These are phyloP conservation scores for Kluyveromyces aestuarii DNA, from an alignment of 805 yeast species.

Conservation along the genomic window DNA sequence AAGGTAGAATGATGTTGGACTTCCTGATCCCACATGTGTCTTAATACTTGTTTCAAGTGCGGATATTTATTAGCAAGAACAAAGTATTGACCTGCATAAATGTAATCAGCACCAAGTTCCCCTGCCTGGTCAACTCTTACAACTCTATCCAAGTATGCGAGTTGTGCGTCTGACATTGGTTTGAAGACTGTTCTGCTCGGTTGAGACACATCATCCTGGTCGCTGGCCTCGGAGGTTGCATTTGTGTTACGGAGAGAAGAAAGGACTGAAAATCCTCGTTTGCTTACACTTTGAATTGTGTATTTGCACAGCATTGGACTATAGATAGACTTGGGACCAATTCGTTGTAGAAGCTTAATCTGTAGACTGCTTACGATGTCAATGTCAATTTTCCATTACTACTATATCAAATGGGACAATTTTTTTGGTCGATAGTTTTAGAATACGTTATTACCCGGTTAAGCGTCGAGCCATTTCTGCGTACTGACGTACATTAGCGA, in stretches of 20 bases:
- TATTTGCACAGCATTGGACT: neutral
- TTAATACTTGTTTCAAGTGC: constrained; percentile 64
- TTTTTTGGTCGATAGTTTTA: neutral
- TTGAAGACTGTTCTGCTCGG: constrained; percentile 10
- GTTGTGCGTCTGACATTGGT: constrained; percentile 41
- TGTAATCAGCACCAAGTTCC: constrained; percentile 90
- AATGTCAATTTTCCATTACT: too few relatives aligned
- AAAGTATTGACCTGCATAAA: constrained; percentile 82
- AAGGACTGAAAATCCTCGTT: neutral
- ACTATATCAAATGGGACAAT: neutral
- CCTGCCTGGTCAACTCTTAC: constrained; percentile 97
- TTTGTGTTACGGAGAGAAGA: neutral
- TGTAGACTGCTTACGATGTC: too few relatives aligned
- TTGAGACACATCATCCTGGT: neutral
- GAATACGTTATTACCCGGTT: neutral
- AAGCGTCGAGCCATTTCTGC: too few relatives aligned
- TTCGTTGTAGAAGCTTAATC: neutral
- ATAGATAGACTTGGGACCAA: neutral
- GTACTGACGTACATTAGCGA: too few relatives aligned
- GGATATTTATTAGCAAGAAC: constrained; percentile 67
- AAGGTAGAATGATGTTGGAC: constrained; percentile 83
- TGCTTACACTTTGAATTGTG: neutral
- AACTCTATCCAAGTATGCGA: constrained; percentile 61
- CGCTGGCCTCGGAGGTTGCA: neutral
- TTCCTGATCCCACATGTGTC: constrained; percentile 99